Base-by-base conservation (phyloP, 345 rosid species). In the Boechera retrofracta region DNA sequence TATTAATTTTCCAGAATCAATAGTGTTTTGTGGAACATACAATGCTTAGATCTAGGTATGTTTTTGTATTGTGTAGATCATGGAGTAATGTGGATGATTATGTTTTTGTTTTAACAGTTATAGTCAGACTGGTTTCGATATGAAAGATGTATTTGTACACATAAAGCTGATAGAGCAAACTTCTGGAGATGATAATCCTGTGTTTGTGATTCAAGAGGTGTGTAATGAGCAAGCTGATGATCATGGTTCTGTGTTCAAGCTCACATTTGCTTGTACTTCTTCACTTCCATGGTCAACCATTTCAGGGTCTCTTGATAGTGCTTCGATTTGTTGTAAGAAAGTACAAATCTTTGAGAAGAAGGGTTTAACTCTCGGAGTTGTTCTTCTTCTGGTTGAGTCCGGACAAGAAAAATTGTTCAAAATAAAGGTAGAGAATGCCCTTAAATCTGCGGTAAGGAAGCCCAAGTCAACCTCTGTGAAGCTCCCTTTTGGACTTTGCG, bases 321-420 rank as follows among this genome's bases (percentile, higher is more conserved):
- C 88, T 61, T 92, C 86, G 35, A 86, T 95, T 61, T 87, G 83
- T 76, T 92, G 89, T 80, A 91, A 92, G 88, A 88, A 87, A 77
- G 87, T 84, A 32, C 99, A 92, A 83, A 91, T 92, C 82, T 95
- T 95, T 77, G 98, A 95, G 86, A 95, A 92, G 89, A 95, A 92
- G 39, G 94, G 96, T 8, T 95, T 89, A 59, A 92, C 97, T 9
- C 88, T 95, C 3, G 99, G 94, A 72, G 85, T 91, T 53, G 79
- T 88, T 70, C 77, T 87, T 74, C 78, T 95, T 78, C 42, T 77
- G 29, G 88, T 89, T 65, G 91, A 85, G 77, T 69, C 83, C 0
- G 88, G 91, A 29, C 89, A 86, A 74, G 91, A 88, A 62, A 92
- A 83, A 16, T 59, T 73, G 58, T 86, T 87, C 58, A 89, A 83